Evolutionary conservation across 306 rosid species (phyloP).

Genomic region (Canavalia ensiformis): DNA sequence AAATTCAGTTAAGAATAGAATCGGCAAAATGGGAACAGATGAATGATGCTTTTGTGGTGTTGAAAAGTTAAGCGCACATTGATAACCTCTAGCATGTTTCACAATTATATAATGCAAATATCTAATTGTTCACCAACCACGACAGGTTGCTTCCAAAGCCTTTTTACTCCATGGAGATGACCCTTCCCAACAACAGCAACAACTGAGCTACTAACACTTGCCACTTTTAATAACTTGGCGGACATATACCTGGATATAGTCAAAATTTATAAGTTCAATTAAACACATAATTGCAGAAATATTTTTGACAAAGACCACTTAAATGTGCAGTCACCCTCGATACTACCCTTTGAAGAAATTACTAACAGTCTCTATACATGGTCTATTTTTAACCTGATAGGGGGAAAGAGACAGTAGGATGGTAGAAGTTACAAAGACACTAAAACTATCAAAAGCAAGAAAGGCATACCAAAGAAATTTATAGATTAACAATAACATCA

Average conservation of each 20-base stretch:
- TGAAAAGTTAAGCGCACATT: neutral
- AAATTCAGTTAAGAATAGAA: neutral
- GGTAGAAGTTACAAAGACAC: slow-evolving; percentile 3
- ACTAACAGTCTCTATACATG: neutral
- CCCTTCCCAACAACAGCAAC: slow-evolving; percentile 98
- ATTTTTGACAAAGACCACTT: neutral
- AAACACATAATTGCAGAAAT: slow-evolving; percentile 24
- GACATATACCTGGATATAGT: slow-evolving; percentile 82
- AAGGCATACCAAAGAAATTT: neutral
- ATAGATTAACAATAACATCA: slow-evolving; percentile 4
- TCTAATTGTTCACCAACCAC: slow-evolving; percentile 58
- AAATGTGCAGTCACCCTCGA: slow-evolving; percentile 11
- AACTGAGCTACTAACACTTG: slow-evolving; percentile 68
- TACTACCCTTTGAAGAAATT: slow-evolving; percentile 14
- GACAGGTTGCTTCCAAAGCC: slow-evolving; percentile 89
- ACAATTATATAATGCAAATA: slow-evolving; percentile 13
- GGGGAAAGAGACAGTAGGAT: neutral
- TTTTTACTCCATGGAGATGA: slow-evolving; percentile 88
- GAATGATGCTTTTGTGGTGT: too few relatives aligned
- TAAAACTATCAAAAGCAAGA: neutral
- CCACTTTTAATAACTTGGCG: slow-evolving; percentile 69
- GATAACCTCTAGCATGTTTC: neutral
- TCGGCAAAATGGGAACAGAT: neutral
- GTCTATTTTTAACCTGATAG: slow-evolving; percentile 20
- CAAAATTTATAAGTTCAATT: slow-evolving; percentile 17